phyloP scores from a whole-genome alignment of 495 filamentous ascomycete genomes.

The Podospora tetraspora region DNA sequence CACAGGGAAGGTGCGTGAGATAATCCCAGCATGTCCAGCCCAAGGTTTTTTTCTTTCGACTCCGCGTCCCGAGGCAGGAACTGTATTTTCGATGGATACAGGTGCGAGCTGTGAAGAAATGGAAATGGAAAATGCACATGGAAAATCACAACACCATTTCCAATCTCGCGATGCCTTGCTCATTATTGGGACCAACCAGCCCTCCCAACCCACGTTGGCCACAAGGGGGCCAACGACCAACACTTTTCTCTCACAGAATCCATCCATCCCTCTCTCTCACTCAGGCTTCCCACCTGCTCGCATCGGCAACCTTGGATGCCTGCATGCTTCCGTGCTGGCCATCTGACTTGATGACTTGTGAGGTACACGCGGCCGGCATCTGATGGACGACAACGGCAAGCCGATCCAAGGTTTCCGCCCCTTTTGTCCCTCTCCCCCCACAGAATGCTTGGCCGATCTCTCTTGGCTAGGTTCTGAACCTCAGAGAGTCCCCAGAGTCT shows the following conservation, averaged over 20 bases:
- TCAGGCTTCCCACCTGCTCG: neutral
- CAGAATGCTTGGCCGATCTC: constrained; percentile 3
- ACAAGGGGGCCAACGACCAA: neutral
- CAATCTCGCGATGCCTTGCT: neutral
- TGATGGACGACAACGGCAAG: constrained; percentile 5
- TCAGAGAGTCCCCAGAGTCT: too few species aligned
- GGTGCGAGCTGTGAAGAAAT: neutral
- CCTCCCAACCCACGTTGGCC: neutral
- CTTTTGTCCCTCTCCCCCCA: neutral
- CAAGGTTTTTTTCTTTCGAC: too few species aligned
- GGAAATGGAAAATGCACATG: neutral
- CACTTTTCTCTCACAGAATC: neutral
- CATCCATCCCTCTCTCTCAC: neutral
- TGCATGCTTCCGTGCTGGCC: constrained; percentile 1
- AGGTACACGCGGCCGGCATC: constrained; percentile 10
- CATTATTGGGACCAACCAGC: too few species aligned
- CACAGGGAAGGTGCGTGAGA: neutral
- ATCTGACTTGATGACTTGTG: neutral
- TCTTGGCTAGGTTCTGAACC: neutral
- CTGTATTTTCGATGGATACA: neutral
- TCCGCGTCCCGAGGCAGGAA: neutral
- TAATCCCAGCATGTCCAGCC: neutral
- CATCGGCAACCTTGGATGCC: neutral
- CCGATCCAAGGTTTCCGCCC: neutral
- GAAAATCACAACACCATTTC: neutral